Evolutionary conservation across 768 basidiomycete species (phyloP), one percentile per base, ranked within the genome.

Genomic region (Leccinum incarnatum): DNA sequence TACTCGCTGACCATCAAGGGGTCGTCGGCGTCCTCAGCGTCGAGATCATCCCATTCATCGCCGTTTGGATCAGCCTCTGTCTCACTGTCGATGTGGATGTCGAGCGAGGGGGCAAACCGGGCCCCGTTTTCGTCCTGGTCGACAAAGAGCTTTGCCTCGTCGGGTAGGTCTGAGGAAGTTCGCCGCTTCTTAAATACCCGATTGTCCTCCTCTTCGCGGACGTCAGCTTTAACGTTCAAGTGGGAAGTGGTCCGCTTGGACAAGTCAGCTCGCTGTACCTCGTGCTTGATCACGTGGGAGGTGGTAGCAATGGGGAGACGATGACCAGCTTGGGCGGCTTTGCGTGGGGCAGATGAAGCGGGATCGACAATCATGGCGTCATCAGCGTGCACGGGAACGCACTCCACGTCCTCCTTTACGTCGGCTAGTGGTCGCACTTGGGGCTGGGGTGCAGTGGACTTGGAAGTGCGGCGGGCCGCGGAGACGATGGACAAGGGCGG

Each of bases 1-100:
- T 99, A 99, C 74, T 98, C 93, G 76, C 88, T 89, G 63, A 97
- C 95, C 95, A 98, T 98, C 60, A 93, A 79, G 14, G 96, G 97
- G 69, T 99, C 96, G 52, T 95, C 93, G 54, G 78, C 84, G 70
- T 98, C 95, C 21, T 95, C 94, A 1, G 84, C 86, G 63, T 98
- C 95, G 15, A 98, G 81, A 68, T 98, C 96, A 30, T 90, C 90
- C 95, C 94, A 98, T 69, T 81, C 77, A 67, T 77, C 64, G 61
- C 79, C 79, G 56, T 88, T 78, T 3, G 86, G 86, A 63, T 88
- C 87, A 4, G 83, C 86, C 68, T 90, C 90, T 3, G 67, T 71
- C 60, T 85, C 83, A 12, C 76, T 77, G 32, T 84, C 76, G 30
- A 72, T 63, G 14, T 65, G 62, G 12, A 70, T 75, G 32, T 82